phyloP scores from a whole-genome alignment of 805 yeast genomes.

The Starmerella apicola region DNA sequence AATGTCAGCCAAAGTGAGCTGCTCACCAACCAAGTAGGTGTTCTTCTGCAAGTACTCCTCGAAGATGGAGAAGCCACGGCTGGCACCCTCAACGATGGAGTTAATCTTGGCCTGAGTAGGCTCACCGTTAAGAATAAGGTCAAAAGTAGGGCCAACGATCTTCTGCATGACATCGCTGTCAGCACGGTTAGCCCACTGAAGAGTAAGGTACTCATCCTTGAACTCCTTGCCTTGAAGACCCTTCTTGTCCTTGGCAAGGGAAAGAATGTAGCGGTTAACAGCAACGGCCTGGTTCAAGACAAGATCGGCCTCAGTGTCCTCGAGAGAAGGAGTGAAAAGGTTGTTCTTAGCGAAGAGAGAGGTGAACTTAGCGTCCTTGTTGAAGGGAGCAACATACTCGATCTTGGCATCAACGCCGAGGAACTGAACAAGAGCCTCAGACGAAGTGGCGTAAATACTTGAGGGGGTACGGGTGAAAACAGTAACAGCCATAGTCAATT shows the following conservation, averaged over 20 bases:
- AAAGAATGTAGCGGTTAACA: constrained; percentile 19
- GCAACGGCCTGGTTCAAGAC: constrained; percentile 19
- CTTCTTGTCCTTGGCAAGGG: constrained; percentile 19
- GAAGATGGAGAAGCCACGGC: constrained; percentile 20
- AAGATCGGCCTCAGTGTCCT: constrained; percentile 13
- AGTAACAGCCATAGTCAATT: constrained; percentile 16
- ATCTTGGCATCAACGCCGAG: constrained; percentile 17
- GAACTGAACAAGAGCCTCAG: constrained; percentile 17
- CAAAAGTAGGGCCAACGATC: constrained; percentile 52
- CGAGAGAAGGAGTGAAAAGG: constrained; percentile 17
- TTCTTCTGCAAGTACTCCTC: constrained; percentile 40
- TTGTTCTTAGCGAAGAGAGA: constrained; percentile 13
- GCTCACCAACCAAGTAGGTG: constrained; percentile 66
- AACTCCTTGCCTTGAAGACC: constrained; percentile 15
- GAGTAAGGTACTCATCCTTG: constrained; percentile 27
- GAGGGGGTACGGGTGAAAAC: constrained; percentile 15
- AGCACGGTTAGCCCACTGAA: constrained; percentile 69
- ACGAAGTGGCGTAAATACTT: constrained; percentile 14
- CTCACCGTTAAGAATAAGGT: background rate
- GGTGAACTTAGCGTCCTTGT: constrained; percentile 8
- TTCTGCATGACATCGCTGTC: constrained; percentile 59
- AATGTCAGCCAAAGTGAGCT: constrained; percentile 54
- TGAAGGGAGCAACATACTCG: constrained; percentile 7
- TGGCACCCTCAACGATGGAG: constrained; percentile 31
- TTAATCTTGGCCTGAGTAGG: constrained; percentile 56